A percentile compares a stretch with the other conserved stretches of the same genome.
phyloP scores from a whole-genome alignment of 1,284 basidiomycete species.

The Irpex sp. region DNA sequence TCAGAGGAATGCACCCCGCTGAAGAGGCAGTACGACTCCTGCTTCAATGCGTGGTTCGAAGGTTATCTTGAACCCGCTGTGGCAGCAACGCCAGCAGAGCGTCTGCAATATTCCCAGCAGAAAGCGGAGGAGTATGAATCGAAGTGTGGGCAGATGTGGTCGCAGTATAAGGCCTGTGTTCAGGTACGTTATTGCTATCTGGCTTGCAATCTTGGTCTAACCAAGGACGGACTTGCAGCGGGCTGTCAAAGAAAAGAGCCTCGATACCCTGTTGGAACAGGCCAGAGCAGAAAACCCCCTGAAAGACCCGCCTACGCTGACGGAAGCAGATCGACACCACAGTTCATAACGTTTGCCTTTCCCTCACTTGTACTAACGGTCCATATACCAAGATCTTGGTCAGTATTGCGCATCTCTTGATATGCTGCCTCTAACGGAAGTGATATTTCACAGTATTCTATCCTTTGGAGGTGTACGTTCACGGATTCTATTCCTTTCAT shows the following conservation, averaged over 20 bases:
- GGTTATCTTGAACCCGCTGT: slow-evolving; percentile 85
- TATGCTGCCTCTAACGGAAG: not conserved
- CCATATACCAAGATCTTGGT: slow-evolving; percentile 5
- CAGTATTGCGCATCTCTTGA: not conserved
- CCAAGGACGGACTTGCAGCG: slow-evolving; percentile 43
- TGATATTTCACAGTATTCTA: slow-evolving; percentile 3
- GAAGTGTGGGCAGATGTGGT: slow-evolving; percentile 81
- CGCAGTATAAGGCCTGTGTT: slow-evolving; percentile 76
- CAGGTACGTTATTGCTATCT: slow-evolving; percentile 43
- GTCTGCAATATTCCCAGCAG: slow-evolving; percentile 42
- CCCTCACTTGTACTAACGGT: not conserved
- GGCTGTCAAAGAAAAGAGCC: slow-evolving; percentile 77
- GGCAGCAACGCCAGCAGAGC: slow-evolving; percentile 36
- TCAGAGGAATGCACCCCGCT: slow-evolving; percentile 83
- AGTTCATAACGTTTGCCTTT: slow-evolving; percentile 1
- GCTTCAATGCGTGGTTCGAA: slow-evolving; percentile 97
- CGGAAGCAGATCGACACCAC: slow-evolving; percentile 2
- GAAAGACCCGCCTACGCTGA: slow-evolving; percentile 38
- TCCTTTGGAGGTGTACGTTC: not conserved
- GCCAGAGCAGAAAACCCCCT: slow-evolving; percentile 82
- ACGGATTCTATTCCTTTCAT: not conserved
- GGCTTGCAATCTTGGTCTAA: not conserved
- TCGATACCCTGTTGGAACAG: slow-evolving; percentile 74
- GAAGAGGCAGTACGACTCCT: slow-evolving; percentile 87
- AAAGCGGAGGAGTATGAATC: slow-evolving; percentile 81